A percentile compares a stretch with the other conserved stretches of the same genome.
phyloP scores from a whole-genome alignment of 805 yeast species.

The Saccharomycopsis guyanensis region DNA sequence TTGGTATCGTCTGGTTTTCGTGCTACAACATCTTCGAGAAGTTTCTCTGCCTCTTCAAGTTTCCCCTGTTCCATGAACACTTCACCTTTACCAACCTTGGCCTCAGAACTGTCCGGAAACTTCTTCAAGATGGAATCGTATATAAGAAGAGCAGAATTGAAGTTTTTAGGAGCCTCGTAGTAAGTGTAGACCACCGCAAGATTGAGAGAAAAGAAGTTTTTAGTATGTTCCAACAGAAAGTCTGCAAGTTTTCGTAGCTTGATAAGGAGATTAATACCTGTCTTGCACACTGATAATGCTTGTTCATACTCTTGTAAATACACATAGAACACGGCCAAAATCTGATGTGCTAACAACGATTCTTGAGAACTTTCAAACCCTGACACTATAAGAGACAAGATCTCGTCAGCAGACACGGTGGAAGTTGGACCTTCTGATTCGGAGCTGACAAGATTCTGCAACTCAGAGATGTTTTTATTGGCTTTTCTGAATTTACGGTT shows the following conservation, averaged over 20 bases:
- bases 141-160: constrained; percentile 59
- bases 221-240: constrained; percentile 41
- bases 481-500: constrained; percentile 15
- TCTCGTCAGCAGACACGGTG: constrained; percentile 36
- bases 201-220: constrained; percentile 50
- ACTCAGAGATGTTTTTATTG: constrained; percentile 7
- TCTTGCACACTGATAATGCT: constrained; percentile 52
- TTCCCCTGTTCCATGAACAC: constrained; percentile 63
- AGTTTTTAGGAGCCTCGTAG: constrained; percentile 87
- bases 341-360: constrained; percentile 56
- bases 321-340: constrained; percentile 52
- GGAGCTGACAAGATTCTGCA: constrained; percentile 24
- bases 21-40: constrained; percentile 44
- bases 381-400: constrained; percentile 41
- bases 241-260: constrained; percentile 40
- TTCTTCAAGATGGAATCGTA: constrained; percentile 54
- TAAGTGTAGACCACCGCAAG: constrained; percentile 75
- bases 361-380: constrained; percentile 40
- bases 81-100: constrained; percentile 75
- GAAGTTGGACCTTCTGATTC: constrained; percentile 22
- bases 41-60: constrained; percentile 42
- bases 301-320: constrained; percentile 54
- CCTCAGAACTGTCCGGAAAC: constrained; percentile 43
- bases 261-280: constrained; percentile 51
- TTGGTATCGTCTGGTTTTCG: constrained; percentile 45